A percentile compares a stretch with the other conserved stretches of the same genome.
Evolutionary conservation across 2,329 filamentous ascomycete genomes (phyloP).

Genomic region (Hortaea werneckii): DNA sequence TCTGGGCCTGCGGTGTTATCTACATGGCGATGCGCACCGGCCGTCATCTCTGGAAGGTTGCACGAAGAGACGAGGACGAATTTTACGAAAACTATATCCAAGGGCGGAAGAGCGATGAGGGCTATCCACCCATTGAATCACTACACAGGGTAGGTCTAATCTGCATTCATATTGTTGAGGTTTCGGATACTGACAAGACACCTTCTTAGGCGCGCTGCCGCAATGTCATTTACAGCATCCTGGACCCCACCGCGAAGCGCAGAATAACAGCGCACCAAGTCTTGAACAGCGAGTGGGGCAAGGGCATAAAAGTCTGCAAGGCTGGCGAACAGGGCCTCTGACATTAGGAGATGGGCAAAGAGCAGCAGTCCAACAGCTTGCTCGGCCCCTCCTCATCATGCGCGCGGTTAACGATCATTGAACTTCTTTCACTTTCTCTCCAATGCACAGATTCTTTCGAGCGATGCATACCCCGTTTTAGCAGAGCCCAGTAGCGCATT

Average conservation of each 20-base stretch:
- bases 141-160: constrained; percentile 71
- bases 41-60: constrained; percentile 91
- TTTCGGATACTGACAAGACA: constrained; percentile 33
- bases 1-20: constrained; percentile 97
- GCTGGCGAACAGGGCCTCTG: constrained; percentile 91
- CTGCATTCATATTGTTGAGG: background rate
- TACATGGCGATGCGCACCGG: constrained; percentile 99
- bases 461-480: background rate
- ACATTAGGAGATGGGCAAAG: constrained; percentile 17
- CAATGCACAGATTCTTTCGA: background rate
- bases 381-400: background rate
- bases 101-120: constrained; percentile 85
- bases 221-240: constrained; percentile 97
- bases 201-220: constrained; percentile 72
- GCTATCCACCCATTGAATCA: constrained; percentile 92
- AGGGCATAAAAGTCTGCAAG: constrained; percentile 94
- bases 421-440: background rate
- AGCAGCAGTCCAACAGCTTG: background rate
- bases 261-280: constrained; percentile 94
- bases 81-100: constrained; percentile 93
- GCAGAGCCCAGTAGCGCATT: background rate
- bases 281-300: constrained; percentile 96
- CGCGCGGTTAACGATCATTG: background rate
- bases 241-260: constrained; percentile 85
- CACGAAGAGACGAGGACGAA: constrained; percentile 92